Conservation (phyloP, 129 eudicot species). For the Kitagawia praeruptora region DNA sequence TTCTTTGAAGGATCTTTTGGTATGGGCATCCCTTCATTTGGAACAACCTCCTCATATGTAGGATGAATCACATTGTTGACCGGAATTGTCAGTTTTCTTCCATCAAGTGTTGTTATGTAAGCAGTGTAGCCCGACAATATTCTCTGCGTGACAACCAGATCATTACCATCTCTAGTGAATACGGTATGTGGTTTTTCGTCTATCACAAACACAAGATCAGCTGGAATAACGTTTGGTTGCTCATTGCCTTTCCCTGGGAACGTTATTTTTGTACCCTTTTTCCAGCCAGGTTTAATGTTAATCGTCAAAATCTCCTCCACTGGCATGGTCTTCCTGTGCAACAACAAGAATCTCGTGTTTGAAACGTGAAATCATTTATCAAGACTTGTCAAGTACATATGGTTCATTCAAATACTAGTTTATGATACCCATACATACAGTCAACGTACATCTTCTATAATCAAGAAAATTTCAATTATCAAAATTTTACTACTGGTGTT, state of each 20-base stretch:
- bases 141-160: conserved; percentile 43
- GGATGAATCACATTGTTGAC: conserved; percentile 54
- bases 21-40: conserved; percentile 68
- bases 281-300: conserved; percentile 72
- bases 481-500: too few species aligned
- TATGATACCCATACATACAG: neutral
- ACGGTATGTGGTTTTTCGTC: conserved; percentile 62
- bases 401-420: neutral
- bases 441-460: too few species aligned
- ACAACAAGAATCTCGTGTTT: neutral
- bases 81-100: conserved; percentile 47
- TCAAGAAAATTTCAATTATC: too few species aligned
- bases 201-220: conserved; percentile 55
- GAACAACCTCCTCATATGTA: conserved; percentile 56
- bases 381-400: neutral
- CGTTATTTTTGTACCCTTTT: conserved; percentile 71
- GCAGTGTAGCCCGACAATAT: conserved; percentile 52
- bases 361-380: neutral
- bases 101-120: conserved; percentile 50
- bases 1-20: conserved; percentile 58
- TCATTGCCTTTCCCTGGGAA: conserved; percentile 74
- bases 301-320: conserved; percentile 70
- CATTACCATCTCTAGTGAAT: conserved; percentile 69
- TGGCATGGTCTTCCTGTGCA: conserved; percentile 49
- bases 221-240: conserved; percentile 48